Evolutionary conservation across 1,284 basidiomycete genomes (phyloP).

Genomic region (Melampsora americana): DNA sequence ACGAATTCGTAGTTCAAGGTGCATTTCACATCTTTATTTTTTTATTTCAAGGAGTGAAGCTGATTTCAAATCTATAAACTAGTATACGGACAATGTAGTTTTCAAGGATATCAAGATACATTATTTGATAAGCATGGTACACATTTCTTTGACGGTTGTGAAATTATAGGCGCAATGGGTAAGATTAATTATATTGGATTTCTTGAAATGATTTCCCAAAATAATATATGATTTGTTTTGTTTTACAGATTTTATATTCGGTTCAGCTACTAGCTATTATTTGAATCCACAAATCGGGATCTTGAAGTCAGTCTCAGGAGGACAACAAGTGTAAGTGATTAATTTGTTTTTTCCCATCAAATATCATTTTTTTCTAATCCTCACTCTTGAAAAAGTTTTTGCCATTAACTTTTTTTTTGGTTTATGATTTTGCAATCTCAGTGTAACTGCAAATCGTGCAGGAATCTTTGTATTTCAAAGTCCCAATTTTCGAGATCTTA

Average conservation of each 20-base stretch:
- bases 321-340: not conserved
- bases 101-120: constrained; percentile 40
- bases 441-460: not conserved
- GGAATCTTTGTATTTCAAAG: not conserved
- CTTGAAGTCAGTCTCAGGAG: not conserved
- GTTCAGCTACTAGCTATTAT: constrained; percentile 19
- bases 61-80: not conserved
- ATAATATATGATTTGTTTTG: not conserved
- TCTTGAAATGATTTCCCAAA: not conserved
- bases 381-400: not conserved
- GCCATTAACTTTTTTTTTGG: not conserved
- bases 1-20: too few relatives aligned
- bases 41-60: not conserved
- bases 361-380: not conserved
- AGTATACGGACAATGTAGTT: constrained; percentile 21
- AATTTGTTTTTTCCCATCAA: not conserved
- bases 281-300: constrained; percentile 13
- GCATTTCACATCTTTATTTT: not conserved
- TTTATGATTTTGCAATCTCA: not conserved
- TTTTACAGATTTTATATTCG: constrained; percentile 39
- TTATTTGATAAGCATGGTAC: constrained; percentile 22
- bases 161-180: constrained; percentile 34
- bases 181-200: not conserved
- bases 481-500: not conserved
- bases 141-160: constrained; percentile 24